Conservation (phyloP, 2,329 filamentous ascomycete species). For the Dryadomyces sulphureus region DNA sequence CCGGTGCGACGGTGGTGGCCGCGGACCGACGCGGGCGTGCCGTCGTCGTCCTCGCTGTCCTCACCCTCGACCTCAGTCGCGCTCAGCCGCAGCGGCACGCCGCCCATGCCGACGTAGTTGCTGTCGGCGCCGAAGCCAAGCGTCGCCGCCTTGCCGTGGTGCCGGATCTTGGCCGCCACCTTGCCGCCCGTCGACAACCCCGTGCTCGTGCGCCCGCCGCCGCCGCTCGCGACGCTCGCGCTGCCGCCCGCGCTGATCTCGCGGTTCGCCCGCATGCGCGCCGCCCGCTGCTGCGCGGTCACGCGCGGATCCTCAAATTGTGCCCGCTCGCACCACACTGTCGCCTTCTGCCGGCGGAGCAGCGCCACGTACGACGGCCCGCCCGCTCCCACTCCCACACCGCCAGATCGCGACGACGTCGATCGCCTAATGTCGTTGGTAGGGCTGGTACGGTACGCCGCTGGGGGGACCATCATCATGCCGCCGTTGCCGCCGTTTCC, state of each 20-base stretch:
- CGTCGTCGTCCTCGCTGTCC: conserved; percentile 67
- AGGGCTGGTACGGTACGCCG: conserved; percentile 40
- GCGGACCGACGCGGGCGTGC: conserved; percentile 28
- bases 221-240: conserved; percentile 27
- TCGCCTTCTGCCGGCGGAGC: conserved; percentile 94
- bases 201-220: conserved; percentile 41
- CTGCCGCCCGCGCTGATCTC: conserved; percentile 58
- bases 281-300: conserved; percentile 68
- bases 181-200: conserved; percentile 43
- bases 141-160: conserved; percentile 67
- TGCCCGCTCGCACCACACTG: conserved; percentile 92
- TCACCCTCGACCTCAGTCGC: conserved; percentile 91
- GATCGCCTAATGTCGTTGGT: conserved; percentile 54
- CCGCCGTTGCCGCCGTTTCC: too few species aligned
- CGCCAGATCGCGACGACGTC: conserved; percentile 62
- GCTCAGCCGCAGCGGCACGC: conserved; percentile 80
- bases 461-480: conserved; percentile 36
- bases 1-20: conserved; percentile 55
- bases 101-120: conserved; percentile 60
- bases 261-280: conserved; percentile 71
- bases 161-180: conserved; percentile 75
- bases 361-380: conserved; percentile 76
- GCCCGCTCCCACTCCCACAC: conserved; percentile 10
- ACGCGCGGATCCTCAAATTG: conserved; percentile 84
- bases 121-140: conserved; percentile 64